Evolutionary conservation across 306 rosid species (phyloP).

Genomic region (Cucurbita moschata): DNA sequence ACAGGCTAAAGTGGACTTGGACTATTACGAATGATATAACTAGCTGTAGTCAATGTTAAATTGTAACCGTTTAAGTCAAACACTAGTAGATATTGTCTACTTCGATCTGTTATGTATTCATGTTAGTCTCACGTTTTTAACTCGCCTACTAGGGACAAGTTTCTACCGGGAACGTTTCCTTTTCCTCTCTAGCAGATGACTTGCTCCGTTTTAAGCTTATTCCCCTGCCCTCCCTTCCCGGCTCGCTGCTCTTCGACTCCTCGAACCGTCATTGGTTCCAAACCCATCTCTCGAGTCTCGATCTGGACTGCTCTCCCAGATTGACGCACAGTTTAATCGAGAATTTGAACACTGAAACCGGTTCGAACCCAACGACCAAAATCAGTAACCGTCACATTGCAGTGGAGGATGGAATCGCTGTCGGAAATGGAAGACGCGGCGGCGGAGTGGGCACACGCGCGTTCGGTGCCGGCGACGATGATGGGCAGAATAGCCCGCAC

Average conservation of each 20-base stretch:
- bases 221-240: no score
- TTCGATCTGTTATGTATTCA: no score
- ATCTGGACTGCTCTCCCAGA: slow-evolving; percentile 60
- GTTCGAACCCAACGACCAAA: slow-evolving; percentile 45
- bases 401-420: slow-evolving; percentile 55
- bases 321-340: slow-evolving; percentile 46
- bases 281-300: slow-evolving; percentile 48
- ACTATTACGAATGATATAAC: no score
- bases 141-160: no score
- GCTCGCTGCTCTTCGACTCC: slow-evolving; percentile 45
- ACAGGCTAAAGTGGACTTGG: no score
- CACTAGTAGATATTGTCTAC: no score
- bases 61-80: no score
- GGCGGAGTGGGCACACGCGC: slow-evolving; percentile 67
- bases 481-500: slow-evolving; percentile 53
- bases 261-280: slow-evolving; percentile 68
- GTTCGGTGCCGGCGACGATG: slow-evolving; percentile 70
- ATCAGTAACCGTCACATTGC: slow-evolving; percentile 64
- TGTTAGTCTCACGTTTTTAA: no score
- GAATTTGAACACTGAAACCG: slow-evolving; percentile 19
- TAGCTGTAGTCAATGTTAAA: no score
- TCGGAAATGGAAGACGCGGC: slow-evolving; percentile 50
- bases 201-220: no score
- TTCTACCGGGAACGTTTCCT: no score
- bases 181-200: no score